Evolutionary conservation across 495 filamentous ascomycete genomes (phyloP).

Genomic region (Penicillium antarcticum): DNA sequence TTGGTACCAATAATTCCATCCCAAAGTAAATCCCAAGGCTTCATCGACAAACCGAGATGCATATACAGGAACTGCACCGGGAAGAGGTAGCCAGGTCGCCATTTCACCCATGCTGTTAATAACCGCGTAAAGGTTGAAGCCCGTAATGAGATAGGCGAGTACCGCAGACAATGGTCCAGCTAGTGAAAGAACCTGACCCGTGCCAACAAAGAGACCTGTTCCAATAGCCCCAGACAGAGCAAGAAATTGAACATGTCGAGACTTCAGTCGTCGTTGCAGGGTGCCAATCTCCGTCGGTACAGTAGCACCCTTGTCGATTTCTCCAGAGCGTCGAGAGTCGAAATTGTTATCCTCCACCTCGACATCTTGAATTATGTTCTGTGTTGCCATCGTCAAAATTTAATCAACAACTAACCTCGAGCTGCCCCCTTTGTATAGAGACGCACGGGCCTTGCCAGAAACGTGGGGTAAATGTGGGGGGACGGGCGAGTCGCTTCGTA

Average conservation of each 20-base stretch:
- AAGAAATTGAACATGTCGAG: constrained; percentile 62
- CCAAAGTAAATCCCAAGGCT: constrained; percentile 65
- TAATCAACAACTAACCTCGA: no score
- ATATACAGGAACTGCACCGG: constrained; percentile 65
- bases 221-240: constrained; percentile 56
- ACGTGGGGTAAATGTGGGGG: constrained; percentile 3
- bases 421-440: not conserved
- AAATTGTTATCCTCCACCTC: not conserved
- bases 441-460: not conserved
- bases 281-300: constrained; percentile 8
- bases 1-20: constrained; percentile 61
- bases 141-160: constrained; percentile 62
- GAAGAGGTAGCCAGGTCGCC: constrained; percentile 68
- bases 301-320: not conserved
- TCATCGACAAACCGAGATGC: constrained; percentile 63
- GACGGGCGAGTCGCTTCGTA: not conserved
- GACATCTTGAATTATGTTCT: not conserved
- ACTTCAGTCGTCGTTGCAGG: constrained; percentile 54
- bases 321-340: not conserved
- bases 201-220: constrained; percentile 69
- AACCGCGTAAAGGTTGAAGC: constrained; percentile 51
- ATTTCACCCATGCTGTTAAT: constrained; percentile 59
- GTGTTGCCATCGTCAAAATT: not conserved
- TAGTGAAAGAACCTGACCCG: constrained; percentile 56
- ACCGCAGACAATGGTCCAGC: constrained; percentile 63